phyloP scores from a whole-genome alignment of 2,329 filamentous ascomycete genomes.

The Aspergillus caelatus region DNA sequence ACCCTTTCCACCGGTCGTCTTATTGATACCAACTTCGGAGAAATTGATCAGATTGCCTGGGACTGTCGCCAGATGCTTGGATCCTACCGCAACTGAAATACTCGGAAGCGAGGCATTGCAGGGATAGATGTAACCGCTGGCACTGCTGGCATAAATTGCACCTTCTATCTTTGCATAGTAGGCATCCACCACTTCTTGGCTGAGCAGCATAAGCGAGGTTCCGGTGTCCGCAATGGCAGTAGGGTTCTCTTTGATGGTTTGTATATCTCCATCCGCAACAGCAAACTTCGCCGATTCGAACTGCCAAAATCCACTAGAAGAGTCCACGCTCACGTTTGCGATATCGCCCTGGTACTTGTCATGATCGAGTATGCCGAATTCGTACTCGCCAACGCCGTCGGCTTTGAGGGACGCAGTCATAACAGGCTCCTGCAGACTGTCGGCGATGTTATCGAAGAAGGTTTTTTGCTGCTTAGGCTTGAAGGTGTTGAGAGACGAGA shows the following conservation, averaged over 20 bases:
- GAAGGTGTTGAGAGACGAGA: constrained; percentile 67
- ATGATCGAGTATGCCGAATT: constrained; percentile 71
- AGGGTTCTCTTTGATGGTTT: constrained; percentile 34
- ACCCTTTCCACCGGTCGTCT: constrained; percentile 42
- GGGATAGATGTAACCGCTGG: constrained; percentile 60
- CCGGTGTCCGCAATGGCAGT: constrained; percentile 69
- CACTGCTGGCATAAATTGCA: constrained; percentile 48
- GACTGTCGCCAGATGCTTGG: constrained; percentile 54
- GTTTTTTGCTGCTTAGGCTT: constrained; percentile 66
- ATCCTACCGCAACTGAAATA: constrained; percentile 58
- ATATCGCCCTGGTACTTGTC: constrained; percentile 66
- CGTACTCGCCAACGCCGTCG: constrained; percentile 65
- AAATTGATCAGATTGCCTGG: constrained; percentile 61
- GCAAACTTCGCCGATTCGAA: constrained; percentile 61
- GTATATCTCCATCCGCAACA: constrained; percentile 50
- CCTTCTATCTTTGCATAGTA: constrained; percentile 63
- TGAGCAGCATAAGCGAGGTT: constrained; percentile 66
- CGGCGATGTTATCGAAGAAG: constrained; percentile 72
- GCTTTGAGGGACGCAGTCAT: constrained; percentile 72
- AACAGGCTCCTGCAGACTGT: constrained; percentile 64
- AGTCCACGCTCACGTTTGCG: constrained; percentile 64
- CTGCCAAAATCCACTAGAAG: constrained; percentile 69
- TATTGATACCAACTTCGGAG: constrained; percentile 52
- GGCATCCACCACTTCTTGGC: constrained; percentile 56
- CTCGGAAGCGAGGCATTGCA: constrained; percentile 58